Conservation (phyloP, 768 basidiomycete genomes). For the Suillus clintonianus region DNA sequence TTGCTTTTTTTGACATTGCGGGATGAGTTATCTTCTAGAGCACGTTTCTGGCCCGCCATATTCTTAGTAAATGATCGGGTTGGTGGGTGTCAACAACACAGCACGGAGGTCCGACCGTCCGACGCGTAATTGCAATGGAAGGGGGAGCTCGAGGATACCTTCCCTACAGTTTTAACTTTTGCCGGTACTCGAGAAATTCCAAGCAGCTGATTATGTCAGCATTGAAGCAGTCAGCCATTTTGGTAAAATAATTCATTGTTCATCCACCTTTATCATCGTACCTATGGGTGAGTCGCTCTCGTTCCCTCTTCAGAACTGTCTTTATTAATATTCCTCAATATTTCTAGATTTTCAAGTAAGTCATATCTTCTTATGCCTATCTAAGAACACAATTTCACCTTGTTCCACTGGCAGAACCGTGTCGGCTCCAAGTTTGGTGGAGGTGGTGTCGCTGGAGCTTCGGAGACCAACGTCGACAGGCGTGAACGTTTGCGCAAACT, state of each 20-base stretch:
- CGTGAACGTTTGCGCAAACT: slow-evolving; percentile 94
- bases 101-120: neutral
- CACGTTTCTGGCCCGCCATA: slow-evolving; percentile 61
- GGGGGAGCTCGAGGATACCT: neutral
- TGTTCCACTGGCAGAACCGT: slow-evolving; percentile 62
- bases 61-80: slow-evolving; percentile 12
- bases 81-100: neutral
- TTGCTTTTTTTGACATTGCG: slow-evolving; percentile 67
- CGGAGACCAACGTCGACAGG: slow-evolving; percentile 94
- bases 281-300: neutral
- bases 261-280: neutral
- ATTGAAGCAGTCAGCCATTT: too few species aligned
- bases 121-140: neutral
- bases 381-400: slow-evolving; percentile 3
- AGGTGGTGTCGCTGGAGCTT: slow-evolving; percentile 93
- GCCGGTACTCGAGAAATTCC: neutral
- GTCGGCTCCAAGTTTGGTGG: slow-evolving; percentile 96
- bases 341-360: slow-evolving; percentile 68
- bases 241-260: neutral
- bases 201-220: slow-evolving; percentile 1
- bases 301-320: neutral
- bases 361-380: neutral
- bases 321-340: neutral
- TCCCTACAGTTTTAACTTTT: neutral
- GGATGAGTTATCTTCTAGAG: slow-evolving; percentile 53